phyloP scores from a whole-genome alignment of 148 eudicot genomes.

The Amaranthus cruentus region DNA sequence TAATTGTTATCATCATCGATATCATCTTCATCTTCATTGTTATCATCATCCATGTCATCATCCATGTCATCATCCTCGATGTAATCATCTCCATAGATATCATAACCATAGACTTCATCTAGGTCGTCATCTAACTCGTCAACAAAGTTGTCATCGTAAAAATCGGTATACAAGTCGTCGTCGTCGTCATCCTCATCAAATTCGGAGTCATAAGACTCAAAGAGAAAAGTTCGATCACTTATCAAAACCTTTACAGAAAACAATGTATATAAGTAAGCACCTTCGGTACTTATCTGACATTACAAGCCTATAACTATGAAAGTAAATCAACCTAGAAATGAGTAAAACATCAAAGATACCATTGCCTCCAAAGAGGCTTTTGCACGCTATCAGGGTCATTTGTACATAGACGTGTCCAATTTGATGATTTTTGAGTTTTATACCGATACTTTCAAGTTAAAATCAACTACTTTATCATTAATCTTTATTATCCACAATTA shows the following conservation, averaged over 20 bases:
- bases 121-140: not conserved
- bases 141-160: not conserved
- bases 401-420: not conserved
- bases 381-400: not conserved
- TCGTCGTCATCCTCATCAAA: conserved; percentile 19
- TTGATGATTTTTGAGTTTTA: no score
- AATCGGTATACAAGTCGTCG: not conserved
- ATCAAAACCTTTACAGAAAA: conserved; percentile 35
- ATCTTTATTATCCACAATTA: no score
- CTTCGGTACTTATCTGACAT: conserved; percentile 11
- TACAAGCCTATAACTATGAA: not conserved
- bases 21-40: not conserved
- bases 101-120: conserved; percentile 4
- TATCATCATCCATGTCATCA: conserved; percentile 17
- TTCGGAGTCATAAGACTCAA: conserved; percentile 20
- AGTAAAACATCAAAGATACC: not conserved
- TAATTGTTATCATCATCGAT: conserved; percentile 2
- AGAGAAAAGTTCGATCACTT: conserved; percentile 27
- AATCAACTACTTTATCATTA: no score
- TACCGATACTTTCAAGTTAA: no score
- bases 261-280: conserved; percentile 30
- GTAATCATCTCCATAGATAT: not conserved
- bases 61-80: conserved; percentile 14
- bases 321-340: not conserved
- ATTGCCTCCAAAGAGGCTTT: not conserved